Conservation (phyloP, 2,329 filamentous ascomycete species). For the Exophiala lecanii-corni region DNA sequence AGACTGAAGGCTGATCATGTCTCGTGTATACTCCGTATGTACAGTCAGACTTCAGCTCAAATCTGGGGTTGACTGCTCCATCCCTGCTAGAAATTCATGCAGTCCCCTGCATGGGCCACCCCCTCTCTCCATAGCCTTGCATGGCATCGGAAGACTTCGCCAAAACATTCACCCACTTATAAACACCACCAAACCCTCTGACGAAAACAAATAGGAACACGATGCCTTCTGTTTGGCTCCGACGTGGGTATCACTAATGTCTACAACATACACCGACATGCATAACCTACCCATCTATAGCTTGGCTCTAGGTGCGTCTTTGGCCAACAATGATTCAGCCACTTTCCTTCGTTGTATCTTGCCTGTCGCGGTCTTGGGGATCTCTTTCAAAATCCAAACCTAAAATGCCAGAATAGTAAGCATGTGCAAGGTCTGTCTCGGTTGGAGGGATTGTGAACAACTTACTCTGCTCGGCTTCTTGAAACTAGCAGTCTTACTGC, state of each 20-base stretch:
- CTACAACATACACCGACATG: conserved; percentile 3
- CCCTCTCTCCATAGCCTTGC: conserved; percentile 1
- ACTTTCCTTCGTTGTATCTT: conserved; percentile 84
- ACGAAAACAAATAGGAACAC: neutral
- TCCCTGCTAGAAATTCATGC: too few relatives aligned
- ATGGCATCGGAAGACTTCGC: conserved; percentile 1
- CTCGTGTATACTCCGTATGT: too few relatives aligned
- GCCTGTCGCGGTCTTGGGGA: conserved; percentile 89
- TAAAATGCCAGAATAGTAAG: neutral
- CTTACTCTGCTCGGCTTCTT: conserved; percentile 77
- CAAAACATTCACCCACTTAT: conserved; percentile 14
- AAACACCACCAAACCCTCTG: too few relatives aligned
- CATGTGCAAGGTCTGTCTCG: neutral
- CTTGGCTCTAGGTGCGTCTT: conserved; percentile 53
- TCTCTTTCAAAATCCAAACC: conserved; percentile 74
- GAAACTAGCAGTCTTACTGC: conserved; percentile 70
- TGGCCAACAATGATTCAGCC: conserved; percentile 77
- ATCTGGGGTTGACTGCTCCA: too few relatives aligned
- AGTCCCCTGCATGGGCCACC: too few relatives aligned
- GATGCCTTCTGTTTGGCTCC: neutral
- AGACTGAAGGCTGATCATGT: too few relatives aligned
- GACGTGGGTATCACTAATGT: neutral
- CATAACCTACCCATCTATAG: conserved; percentile 35
- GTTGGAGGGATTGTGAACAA: conserved; percentile 5
- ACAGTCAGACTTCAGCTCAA: too few relatives aligned